These are phyloP conservation scores for Neurospora hispaniola DNA, from an alignment of 495 filamentous ascomycete genomes.

Conservation along the genomic window DNA sequence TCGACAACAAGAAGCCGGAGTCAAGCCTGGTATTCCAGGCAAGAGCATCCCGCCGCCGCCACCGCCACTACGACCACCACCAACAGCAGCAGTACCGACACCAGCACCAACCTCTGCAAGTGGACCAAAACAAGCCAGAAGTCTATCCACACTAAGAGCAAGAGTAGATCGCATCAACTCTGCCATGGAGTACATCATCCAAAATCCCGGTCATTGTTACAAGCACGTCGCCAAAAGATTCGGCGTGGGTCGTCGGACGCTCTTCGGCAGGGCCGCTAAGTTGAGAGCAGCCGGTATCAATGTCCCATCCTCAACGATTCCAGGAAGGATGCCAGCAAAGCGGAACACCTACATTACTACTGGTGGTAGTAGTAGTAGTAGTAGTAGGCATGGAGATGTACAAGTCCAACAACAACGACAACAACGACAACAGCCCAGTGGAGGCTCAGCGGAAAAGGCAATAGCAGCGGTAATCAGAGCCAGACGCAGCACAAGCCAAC, in stretches of 20 bases:
- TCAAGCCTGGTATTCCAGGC: neutral
- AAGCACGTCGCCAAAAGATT: neutral
- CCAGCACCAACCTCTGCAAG: neutral
- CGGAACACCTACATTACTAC: neutral
- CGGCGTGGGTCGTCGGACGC: neutral
- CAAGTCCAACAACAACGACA: neutral
- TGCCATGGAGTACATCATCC: neutral
- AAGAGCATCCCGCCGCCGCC: neutral
- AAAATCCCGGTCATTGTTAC: neutral
- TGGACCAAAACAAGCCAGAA: neutral
- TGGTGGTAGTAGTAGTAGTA: neutral
- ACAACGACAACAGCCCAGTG: neutral
- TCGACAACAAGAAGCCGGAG: neutral
- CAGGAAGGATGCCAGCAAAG: neutral
- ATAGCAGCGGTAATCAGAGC: neutral
- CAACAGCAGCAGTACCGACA: neutral
- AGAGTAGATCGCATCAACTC: neutral
- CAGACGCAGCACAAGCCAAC: neutral
- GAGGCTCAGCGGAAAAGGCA: neutral
- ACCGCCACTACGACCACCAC: neutral
- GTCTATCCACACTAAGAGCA: neutral
- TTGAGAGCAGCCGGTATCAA: neutral
- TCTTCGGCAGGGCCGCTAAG: neutral
- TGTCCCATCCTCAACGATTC: neutral
- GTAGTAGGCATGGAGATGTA: neutral